These are phyloP conservation scores for Pythium coloratum DNA, from an alignment of 352 stramenopile genomes.

Conservation along the genomic window DNA sequence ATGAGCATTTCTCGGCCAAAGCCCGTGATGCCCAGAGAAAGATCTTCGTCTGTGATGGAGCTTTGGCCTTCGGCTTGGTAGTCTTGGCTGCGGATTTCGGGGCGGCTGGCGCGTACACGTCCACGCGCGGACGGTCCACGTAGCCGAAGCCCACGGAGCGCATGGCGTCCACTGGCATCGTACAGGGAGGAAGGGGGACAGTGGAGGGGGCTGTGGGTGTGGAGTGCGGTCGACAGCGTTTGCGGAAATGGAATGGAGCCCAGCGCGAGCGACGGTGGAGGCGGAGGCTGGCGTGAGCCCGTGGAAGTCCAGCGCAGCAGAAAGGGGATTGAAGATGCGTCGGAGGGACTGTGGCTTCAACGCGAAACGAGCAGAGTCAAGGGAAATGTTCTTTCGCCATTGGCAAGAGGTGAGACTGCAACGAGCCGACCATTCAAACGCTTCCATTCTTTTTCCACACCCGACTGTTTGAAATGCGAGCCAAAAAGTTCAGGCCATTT, in stretches of 20 bases:
- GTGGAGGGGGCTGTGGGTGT: no score
- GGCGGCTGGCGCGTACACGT: not conserved
- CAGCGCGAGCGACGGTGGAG: no score
- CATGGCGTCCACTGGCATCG: not conserved
- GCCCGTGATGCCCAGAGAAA: constrained; percentile 10
- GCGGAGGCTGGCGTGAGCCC: not conserved
- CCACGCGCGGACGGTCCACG: not conserved
- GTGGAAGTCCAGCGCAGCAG: not conserved
- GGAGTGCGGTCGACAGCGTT: not conserved
- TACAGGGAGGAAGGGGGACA: no score
- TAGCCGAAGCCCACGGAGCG: not conserved
- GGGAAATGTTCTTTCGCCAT: not conserved
- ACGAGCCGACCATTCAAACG: not conserved
- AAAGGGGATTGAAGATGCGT: not conserved
- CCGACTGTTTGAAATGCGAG: not conserved
- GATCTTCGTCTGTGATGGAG: not conserved
- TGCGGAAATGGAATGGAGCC: not conserved
- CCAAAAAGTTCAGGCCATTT: not conserved
- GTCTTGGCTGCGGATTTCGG: not conserved
- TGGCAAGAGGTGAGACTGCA: no score
- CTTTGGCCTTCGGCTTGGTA: no score
- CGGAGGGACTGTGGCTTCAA: not conserved
- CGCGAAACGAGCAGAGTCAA: not conserved
- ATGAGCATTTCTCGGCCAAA: constrained; percentile 19
- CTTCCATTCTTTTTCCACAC: not conserved